Conservation (phyloP, 257 asterid genomes). For the Verbascum thapsus region DNA sequence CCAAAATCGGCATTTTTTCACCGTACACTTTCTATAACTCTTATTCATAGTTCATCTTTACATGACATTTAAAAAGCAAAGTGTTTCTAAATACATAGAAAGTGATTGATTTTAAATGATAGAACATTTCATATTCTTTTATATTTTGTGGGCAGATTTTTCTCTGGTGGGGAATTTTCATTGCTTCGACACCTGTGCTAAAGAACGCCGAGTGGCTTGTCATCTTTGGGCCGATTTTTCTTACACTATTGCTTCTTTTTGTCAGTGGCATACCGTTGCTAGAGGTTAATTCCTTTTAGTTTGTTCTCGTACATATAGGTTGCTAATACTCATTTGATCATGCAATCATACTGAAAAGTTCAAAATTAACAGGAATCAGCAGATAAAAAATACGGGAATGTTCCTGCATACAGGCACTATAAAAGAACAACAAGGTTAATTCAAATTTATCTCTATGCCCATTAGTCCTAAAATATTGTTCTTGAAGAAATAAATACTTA, state of each 20-base stretch:
- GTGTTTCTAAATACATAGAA: no score
- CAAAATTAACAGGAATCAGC: slow-evolving; percentile 66
- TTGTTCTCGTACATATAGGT: no score
- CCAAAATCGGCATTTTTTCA: neutral
- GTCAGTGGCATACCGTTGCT: slow-evolving; percentile 91
- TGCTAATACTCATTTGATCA: neutral
- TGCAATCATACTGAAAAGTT: slow-evolving; percentile 12
- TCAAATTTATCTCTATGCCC: no score
- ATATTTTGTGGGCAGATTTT: slow-evolving; percentile 56
- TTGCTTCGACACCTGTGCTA: slow-evolving; percentile 85
- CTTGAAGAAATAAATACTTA: neutral
- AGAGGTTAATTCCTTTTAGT: slow-evolving; percentile 53
- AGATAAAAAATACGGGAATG: slow-evolving; percentile 73
- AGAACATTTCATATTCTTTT: slow-evolving; percentile 5
- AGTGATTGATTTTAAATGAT: no score
- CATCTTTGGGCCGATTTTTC: slow-evolving; percentile 76
- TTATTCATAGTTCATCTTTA: neutral
- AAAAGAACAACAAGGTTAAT: slow-evolving; percentile 90
- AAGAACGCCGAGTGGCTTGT: slow-evolving; percentile 86
- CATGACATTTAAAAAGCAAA: no score
- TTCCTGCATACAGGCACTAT: slow-evolving; percentile 61
- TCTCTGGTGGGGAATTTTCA: slow-evolving; percentile 97
- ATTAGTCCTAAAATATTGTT: neutral
- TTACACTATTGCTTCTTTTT: slow-evolving; percentile 77
- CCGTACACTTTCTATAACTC: slow-evolving; percentile 5